These are phyloP conservation scores for Pythium angustatum DNA, from an alignment of 352 stramenopile genomes.

Conservation along the genomic window DNA sequence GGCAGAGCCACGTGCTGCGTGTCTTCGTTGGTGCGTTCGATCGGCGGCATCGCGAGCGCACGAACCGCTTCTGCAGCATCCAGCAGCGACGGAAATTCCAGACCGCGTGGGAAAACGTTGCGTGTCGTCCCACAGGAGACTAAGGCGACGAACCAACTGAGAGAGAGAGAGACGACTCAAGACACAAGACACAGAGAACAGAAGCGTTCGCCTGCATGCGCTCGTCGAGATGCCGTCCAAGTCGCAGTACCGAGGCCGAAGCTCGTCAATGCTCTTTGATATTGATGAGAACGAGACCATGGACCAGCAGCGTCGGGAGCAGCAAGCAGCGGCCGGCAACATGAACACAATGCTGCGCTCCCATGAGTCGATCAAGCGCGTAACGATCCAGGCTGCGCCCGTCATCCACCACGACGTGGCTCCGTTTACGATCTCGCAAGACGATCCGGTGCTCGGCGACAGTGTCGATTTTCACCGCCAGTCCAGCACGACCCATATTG, in stretches of 20 bases:
- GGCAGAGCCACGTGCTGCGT: no score
- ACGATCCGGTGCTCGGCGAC: constrained; percentile 22
- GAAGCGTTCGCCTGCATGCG: not conserved
- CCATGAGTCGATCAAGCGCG: constrained; percentile 10
- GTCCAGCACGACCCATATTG: constrained; percentile 16
- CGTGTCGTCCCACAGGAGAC: no score
- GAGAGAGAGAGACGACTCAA: not conserved
- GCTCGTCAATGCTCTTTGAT: constrained; percentile 25
- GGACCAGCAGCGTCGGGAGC: not conserved
- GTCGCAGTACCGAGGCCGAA: constrained; percentile 13
- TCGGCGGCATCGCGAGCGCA: not conserved
- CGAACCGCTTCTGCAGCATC: not conserved
- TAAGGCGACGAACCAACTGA: not conserved
- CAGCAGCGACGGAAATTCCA: not conserved
- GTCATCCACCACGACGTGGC: not conserved
- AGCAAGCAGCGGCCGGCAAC: no score
- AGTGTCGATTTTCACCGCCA: constrained; percentile 20
- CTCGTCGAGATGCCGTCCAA: constrained; percentile 16
- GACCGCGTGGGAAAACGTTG: not conserved
- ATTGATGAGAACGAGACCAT: constrained; percentile 28
- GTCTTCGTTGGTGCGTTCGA: no score
- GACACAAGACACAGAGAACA: no score
- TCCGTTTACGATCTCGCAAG: constrained; percentile 13
- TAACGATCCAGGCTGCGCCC: constrained; percentile 16
- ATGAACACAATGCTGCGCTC: constrained; percentile 7